Percentiles rank a stretch among this genome's conserved stretches.
These are phyloP conservation scores for Diphasiastrum complanatum DNA, from an alignment of 83 land plant species.

Conservation along the genomic window DNA sequence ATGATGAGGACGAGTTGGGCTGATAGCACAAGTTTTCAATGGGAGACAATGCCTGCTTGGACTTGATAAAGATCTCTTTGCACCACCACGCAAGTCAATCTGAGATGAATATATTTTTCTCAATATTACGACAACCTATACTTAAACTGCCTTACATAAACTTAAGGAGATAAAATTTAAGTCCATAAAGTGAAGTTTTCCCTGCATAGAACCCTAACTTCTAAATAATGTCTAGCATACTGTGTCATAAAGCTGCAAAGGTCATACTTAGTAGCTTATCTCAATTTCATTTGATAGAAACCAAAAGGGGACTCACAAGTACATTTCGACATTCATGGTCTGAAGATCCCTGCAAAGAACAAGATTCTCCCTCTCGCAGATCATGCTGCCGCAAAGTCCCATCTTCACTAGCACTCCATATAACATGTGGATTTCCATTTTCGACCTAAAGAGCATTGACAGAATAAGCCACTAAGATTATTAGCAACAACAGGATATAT, in stretches of 20 bases:
- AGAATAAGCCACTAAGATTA: no score
- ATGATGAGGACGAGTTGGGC: conserved; percentile 82
- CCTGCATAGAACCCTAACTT: no score
- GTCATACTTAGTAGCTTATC: neutral
- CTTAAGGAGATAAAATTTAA: neutral
- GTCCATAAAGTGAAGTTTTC: no score
- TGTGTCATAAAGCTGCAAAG: neutral
- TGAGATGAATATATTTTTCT: no score
- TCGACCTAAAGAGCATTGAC: conserved; percentile 57
- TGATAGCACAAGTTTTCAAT: conserved; percentile 92
- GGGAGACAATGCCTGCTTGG: conserved; percentile 63
- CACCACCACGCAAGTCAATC: conserved; percentile 88
- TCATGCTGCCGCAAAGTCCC: conserved; percentile 99
- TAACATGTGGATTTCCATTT: conserved; percentile 94
- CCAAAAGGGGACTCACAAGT: conserved; percentile 48
- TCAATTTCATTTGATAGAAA: conserved; percentile 1
- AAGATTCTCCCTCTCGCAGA: conserved; percentile 67
- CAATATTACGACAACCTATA: no score
- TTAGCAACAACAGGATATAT: no score
- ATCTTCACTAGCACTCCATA: conserved; percentile 99
- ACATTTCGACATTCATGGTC: conserved; percentile 90
- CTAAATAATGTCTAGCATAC: no score
- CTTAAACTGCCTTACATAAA: no score
- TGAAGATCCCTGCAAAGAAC: conserved; percentile 74
- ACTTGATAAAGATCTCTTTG: conserved; percentile 75